Base-by-base conservation (phyloP, 352 stramenopile genomes). In the Pythium volutum region DNA sequence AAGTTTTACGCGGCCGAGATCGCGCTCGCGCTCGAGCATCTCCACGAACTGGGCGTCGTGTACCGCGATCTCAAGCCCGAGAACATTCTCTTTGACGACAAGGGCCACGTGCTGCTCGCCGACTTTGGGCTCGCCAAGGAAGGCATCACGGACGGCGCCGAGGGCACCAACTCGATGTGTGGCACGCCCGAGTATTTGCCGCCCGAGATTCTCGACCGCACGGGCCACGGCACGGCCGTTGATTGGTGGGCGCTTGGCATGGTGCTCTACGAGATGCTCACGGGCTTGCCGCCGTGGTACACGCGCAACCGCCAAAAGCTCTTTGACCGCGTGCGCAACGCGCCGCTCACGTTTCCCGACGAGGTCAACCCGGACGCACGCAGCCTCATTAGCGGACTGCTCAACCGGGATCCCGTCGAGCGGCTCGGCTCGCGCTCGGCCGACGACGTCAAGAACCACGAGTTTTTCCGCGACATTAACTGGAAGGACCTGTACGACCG, bases 51-150 rank as follows among this genome's bases (percentile, higher is more conserved):
- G 1, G 93, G 97, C 58, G 97, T 99, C 36, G 87, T 99, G 25
- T 98, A 99, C 75, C 88, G 93, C n/a, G 93, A 98, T 67, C 72
- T 98, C 34, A 98, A 98, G 67, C 97, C 97, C 2, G 98, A 99
- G 73, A 99, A 99, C 66, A 92, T 95, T 46, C 57, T 94, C 4
- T 38, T 94, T 14, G 77, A 91, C 60, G 77, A 74, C 85, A 73
- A 81, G 46, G 97, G 97, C 1, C 97, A 99, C 67, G 73, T 99
- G 29, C 95, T 89, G 31, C 79, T 99, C 52, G 99, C 97, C 15
- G 98, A 99, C 78, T 99, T 99, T 88, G 82, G 84, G 1, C 56
- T 91, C 11, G 91, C 84, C 1, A 89, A 91, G 55, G 78, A 93
- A 51, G 72, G 80, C 36, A 48, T 48, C 42, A 25, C 18, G 18